Base-by-base conservation (phyloP, 2,329 filamentous ascomycete genomes). In the Xylaria sp. region DNA sequence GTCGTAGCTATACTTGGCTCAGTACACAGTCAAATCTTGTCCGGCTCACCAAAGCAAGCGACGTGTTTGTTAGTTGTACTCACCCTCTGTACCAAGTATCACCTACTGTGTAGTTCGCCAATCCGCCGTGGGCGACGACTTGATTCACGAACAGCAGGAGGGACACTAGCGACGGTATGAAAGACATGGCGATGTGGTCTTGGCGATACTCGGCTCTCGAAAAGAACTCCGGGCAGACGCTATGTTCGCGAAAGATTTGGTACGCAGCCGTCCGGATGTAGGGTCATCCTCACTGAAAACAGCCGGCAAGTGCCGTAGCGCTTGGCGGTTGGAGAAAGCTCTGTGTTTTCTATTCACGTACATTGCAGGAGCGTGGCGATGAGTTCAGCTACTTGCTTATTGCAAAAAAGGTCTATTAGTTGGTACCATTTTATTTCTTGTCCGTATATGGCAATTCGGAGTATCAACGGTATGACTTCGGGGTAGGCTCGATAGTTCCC, bases 71-170 rank as follows among this genome's bases (percentile, higher is more conserved):
- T 46, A 6, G 41, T 8, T 46, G 37, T 34, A 64, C 77, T 70
- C 66, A 82, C 80, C 81, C 81, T 75, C 80, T 75, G 60, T 82
- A 82, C 81, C 81, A 82, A 15, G 75, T 80, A 2, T 82, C 78
- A 34, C 80, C 81, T 0, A 83, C 81, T 2, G 81, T 82, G 70
- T 82, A 83, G 70, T 82, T 82, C 41, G 78, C 74, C 9, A 83
- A 74, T 6, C 81, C 81, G 7, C 81, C 81, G 69, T 82, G 81
- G 20, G 77, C 78, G n/a, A 63, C 60, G 32, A 63, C 72, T 6
- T 57, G 63, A 48, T 58, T 64, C 56, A 57, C 68, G n/a, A 76
- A 39, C 39, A 73, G 44, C 9, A 68, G 23, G 15, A 72, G 28
- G 13, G 69, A 66, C 50, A 65, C 46, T 50, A 63, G 44, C 13